These are phyloP conservation scores for Potentilla sterilis DNA, from an alignment of 306 rosid genomes.

Conservation along the genomic window DNA sequence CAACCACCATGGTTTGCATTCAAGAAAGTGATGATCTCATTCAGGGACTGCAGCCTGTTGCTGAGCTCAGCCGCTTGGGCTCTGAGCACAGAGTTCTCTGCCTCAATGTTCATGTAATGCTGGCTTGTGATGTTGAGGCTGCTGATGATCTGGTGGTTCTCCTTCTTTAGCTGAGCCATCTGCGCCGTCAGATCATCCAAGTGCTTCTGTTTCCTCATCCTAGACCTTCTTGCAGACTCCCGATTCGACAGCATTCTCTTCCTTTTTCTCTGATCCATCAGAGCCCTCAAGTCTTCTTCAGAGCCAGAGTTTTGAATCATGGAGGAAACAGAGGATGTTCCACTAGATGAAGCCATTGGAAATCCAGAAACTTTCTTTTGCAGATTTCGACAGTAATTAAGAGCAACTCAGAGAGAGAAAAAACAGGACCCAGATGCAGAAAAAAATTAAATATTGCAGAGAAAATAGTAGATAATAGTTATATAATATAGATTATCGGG, in stretches of 20 bases:
- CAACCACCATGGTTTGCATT: slow-evolving; percentile 37
- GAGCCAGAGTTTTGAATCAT: slow-evolving; percentile 62
- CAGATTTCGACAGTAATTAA: not conserved
- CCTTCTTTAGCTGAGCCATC: slow-evolving; percentile 56
- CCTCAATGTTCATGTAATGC: slow-evolving; percentile 53
- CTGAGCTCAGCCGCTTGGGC: slow-evolving; percentile 70
- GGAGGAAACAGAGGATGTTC: slow-evolving; percentile 69
- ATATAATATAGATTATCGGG: not conserved
- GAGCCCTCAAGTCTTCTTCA: slow-evolving; percentile 53
- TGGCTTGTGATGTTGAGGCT: slow-evolving; percentile 57
- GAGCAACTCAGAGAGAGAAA: slow-evolving; percentile 1
- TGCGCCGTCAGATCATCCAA: slow-evolving; percentile 74
- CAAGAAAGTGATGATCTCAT: slow-evolving; percentile 50
- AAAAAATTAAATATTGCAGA: slow-evolving; percentile 29
- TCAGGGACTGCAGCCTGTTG: slow-evolving; percentile 60
- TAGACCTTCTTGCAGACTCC: slow-evolving; percentile 80
- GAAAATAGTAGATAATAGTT: slow-evolving; percentile 6
- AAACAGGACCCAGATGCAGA: slow-evolving; percentile 50
- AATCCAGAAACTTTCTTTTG: slow-evolving; percentile 8
- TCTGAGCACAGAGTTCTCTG: slow-evolving; percentile 74
- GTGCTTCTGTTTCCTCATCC: slow-evolving; percentile 95
- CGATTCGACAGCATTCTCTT: slow-evolving; percentile 95
- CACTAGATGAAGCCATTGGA: slow-evolving; percentile 79
- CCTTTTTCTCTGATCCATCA: slow-evolving; percentile 83
- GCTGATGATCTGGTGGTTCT: slow-evolving; percentile 65